Base-by-base conservation (phyloP, 2,329 filamentous ascomycete species). In the Thyridium curvatum region DNA sequence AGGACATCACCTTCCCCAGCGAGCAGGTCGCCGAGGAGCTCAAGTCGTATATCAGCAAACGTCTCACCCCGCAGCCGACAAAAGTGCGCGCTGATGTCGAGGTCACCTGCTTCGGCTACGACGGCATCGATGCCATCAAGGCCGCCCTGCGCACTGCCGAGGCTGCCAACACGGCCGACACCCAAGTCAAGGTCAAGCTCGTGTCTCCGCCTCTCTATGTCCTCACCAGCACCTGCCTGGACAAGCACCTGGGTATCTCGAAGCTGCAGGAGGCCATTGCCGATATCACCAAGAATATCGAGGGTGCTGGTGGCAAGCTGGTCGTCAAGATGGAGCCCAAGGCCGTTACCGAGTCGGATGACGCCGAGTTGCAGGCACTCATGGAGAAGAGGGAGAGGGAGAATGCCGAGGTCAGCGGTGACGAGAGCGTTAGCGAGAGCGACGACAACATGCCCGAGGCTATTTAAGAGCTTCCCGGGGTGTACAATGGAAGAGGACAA, bases 311-410 rank as follows among this genome's bases (percentile, higher is more conserved):
- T 39, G 93, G 93, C 45, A 81, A 79, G 58, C 84, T 91, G 57
- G 77, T 83, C 32, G 84, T 96, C 53, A 95, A 94, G 80, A 98
- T 98, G 93, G 90, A 93, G 55, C 93, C 93, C 51, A 97, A 97
- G 81, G 93, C 94, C 4, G 93, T 98, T 46, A 98, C 93, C 2
- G 94, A 97, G 75, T 94, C 89, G 63, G 94, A 98, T 56, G 93
- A 98, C 58, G 93, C 91, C 18, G 90, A 96, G 66, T 74, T 98
- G 49, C 89, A 96, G 64, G 93, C 91, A 38, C 77, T 98, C 49
- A 98, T 98, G 93, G 93, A 97, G 76, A 96, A 97, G 82, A 83
- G 86, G 50, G 93, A 95, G 73, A 84, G 88, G 50, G 91, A 97
- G 77, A 98, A 98, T 67, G 86, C 88, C 61, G 88, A 98, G 64